Percentiles rank a stretch among this genome's conserved stretches.
Evolutionary conservation across 192 early-diverging fungal species (phyloP).

Genomic region (Diversispora eburnea): DNA sequence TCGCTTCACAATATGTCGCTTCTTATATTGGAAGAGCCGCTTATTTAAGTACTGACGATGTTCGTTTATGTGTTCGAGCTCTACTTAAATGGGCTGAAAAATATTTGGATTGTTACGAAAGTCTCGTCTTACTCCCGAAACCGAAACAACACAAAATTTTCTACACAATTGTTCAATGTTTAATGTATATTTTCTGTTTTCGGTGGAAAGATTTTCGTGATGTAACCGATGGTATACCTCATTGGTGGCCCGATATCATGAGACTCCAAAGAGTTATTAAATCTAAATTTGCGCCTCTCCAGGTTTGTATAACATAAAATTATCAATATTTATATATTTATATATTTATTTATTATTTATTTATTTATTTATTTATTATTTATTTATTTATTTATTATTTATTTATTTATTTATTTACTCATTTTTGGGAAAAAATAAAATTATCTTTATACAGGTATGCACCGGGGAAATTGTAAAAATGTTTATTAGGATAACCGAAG

Average conservation of each 20-base stretch:
- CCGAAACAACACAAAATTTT: constrained; percentile 72
- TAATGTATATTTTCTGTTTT: constrained; percentile 95
- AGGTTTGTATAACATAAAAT: constrained; percentile 32
- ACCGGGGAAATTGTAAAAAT: not conserved
- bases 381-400: not conserved
- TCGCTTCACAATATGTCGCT: constrained; percentile 80
- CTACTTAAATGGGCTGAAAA: constrained; percentile 63
- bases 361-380: too few species aligned
- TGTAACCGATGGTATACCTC: constrained; percentile 19
- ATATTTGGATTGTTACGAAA: constrained; percentile 68
- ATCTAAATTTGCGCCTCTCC: constrained; percentile 76
- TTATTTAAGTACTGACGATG: constrained; percentile 60
- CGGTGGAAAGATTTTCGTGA: constrained; percentile 78
- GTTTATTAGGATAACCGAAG: not conserved
- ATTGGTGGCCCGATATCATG: constrained; percentile 62
- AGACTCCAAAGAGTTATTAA: constrained; percentile 71
- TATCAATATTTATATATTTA: constrained; percentile 8
- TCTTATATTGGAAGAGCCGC: constrained; percentile 86
- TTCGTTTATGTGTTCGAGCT: constrained; percentile 65
- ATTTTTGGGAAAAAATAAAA: not conserved
- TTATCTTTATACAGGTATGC: not conserved
- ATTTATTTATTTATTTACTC: too few species aligned
- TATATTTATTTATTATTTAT: too few species aligned
- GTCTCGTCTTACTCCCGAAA: constrained; percentile 42
- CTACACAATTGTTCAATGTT: constrained; percentile 80